Percentiles rank a stretch among this genome's conserved stretches.
Conservation (phyloP, 2,329 filamentous ascomycete species). For the Colletotrichum salicis region DNA sequence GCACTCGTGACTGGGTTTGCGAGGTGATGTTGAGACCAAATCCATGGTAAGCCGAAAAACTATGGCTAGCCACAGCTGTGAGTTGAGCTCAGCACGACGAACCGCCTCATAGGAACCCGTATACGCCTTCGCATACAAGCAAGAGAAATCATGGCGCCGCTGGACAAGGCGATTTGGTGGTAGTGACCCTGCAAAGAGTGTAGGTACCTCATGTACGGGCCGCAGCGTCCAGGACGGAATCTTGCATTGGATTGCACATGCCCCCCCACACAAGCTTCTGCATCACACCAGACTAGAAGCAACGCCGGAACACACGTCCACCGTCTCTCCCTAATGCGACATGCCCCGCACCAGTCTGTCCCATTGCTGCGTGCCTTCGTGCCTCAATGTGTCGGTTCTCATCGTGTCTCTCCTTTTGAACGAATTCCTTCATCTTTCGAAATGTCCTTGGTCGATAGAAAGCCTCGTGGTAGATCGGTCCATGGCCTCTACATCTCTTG, state of each 20-base stretch:
- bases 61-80: not conserved
- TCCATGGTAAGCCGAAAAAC: not conserved
- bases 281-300: constrained; percentile 4
- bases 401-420: not conserved
- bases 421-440: not conserved
- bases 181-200: not conserved
- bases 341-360: constrained; percentile 13
- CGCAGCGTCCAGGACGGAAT: constrained; percentile 32
- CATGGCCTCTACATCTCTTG: not conserved
- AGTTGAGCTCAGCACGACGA: not conserved
- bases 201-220: constrained; percentile 14
- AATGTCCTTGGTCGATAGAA: constrained; percentile 5
- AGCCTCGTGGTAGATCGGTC: not conserved
- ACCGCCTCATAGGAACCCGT: not conserved
- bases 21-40: not conserved
- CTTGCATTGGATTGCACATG: constrained; percentile 32
- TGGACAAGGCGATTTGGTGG: constrained; percentile 15
- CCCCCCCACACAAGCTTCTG: constrained; percentile 30
- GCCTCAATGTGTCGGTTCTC: constrained; percentile 17
- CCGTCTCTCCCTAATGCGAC: constrained; percentile 10
- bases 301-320: constrained; percentile 20
- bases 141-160: not conserved
- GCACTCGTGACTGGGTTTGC: not conserved
- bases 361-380: constrained; percentile 8
- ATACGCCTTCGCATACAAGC: not conserved